Conservation (phyloP, 2,329 filamentous ascomycete species). For the Alternaria infectoria region DNA sequence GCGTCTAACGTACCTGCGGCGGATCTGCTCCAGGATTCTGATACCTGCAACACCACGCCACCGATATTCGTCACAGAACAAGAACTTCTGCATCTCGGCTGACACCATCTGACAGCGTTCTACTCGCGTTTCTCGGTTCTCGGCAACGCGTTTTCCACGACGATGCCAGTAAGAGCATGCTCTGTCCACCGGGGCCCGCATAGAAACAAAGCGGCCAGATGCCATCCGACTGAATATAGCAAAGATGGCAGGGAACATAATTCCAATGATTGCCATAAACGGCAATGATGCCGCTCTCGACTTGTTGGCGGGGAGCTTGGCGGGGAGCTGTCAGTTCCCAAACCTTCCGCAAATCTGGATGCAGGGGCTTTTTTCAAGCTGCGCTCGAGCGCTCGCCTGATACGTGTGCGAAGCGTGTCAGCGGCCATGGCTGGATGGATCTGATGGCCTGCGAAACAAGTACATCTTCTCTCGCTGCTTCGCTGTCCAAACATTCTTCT, state of each 20-base stretch:
- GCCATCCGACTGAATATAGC: slow-evolving; percentile 13
- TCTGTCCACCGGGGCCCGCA: slow-evolving; percentile 10
- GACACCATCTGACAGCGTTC: slow-evolving; percentile 1
- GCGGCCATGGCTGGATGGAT: slow-evolving; percentile 12
- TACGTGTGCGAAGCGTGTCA: slow-evolving; percentile 24
- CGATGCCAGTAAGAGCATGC: slow-evolving; percentile 17
- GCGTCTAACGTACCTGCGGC: slow-evolving; percentile 25
- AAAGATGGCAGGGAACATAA: background rate
- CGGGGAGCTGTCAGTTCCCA: slow-evolving; percentile 26
- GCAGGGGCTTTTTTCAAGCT: slow-evolving; percentile 26
- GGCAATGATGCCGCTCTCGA: slow-evolving; percentile 11
- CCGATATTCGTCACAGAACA: slow-evolving; percentile 7
- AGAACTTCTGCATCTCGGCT: slow-evolving; percentile 10
- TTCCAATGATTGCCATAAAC: slow-evolving; percentile 4
- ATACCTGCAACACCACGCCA: slow-evolving; percentile 29
- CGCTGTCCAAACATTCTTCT: slow-evolving; percentile 23
- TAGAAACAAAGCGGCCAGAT: slow-evolving; percentile 12
- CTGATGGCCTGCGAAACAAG: slow-evolving; percentile 34
- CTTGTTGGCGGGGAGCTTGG: slow-evolving; percentile 28
- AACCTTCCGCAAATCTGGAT: slow-evolving; percentile 16
- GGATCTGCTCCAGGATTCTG: slow-evolving; percentile 24
- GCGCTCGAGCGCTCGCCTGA: slow-evolving; percentile 22
- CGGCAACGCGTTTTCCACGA: slow-evolving; percentile 20
- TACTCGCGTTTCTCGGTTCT: slow-evolving; percentile 12
- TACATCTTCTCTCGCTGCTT: slow-evolving; percentile 26